These are phyloP conservation scores for Acmispon strigosus DNA, from an alignment of 306 rosid genomes.

Conservation along the genomic window DNA sequence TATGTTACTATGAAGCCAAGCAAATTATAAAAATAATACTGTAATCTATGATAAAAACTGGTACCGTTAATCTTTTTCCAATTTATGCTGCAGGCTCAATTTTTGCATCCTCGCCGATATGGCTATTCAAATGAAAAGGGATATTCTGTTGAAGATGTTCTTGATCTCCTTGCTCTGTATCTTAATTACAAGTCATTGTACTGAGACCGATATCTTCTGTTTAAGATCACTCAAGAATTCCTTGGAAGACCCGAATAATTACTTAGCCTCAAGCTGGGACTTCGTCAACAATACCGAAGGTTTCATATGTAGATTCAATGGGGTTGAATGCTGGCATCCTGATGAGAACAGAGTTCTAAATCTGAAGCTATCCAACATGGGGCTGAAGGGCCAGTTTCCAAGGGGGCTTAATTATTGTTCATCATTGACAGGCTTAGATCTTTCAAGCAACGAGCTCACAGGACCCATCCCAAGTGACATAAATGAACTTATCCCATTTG, in stretches of 20 bases:
- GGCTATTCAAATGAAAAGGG: background rate
- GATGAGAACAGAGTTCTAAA: background rate
- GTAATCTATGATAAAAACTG: too few species aligned
- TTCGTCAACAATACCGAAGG: background rate
- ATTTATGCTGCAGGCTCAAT: background rate
- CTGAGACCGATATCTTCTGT: background rate
- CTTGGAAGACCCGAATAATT: background rate
- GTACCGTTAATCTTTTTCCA: too few species aligned
- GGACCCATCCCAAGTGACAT: constrained; percentile 25
- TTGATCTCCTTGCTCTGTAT: background rate
- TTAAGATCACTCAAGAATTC: constrained; percentile 4
- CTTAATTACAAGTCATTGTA: background rate
- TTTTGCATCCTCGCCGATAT: background rate
- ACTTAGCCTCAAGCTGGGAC: background rate
- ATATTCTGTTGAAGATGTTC: background rate
- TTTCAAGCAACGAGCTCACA: background rate
- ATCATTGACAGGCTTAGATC: background rate
- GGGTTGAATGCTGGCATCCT: constrained; percentile 21
- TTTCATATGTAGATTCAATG: background rate
- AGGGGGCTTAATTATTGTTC: background rate
- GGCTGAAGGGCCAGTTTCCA: constrained; percentile 24
- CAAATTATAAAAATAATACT: too few species aligned
- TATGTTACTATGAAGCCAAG: too few species aligned
- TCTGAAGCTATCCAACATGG: background rate
- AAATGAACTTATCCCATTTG: background rate